A percentile compares a stretch with the other conserved stretches of the same genome.
Conservation (phyloP, 164 flowering plant genomes). For the Kingdonia uniflora region DNA sequence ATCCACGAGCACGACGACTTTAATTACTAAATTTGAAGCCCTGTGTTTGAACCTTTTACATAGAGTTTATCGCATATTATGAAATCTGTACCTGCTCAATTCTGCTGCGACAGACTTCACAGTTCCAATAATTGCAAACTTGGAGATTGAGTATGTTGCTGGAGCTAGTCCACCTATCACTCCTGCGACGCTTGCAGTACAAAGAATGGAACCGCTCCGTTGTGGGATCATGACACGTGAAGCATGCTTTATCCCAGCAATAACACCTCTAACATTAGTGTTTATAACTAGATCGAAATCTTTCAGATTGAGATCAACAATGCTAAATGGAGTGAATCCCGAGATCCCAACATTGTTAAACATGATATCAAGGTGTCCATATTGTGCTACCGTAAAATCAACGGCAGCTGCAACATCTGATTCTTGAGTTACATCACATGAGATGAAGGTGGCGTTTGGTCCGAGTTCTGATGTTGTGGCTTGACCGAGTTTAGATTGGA, state of each 20-base stretch:
- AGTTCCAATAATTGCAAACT: background rate
- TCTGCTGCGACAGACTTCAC: background rate
- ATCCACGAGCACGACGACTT: no score
- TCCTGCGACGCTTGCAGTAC: background rate
- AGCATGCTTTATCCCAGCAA: background rate
- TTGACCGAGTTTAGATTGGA: background rate
- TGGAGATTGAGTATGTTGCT: background rate
- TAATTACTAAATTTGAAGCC: no score
- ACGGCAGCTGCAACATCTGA: background rate
- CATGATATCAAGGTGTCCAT: constrained; percentile 1
- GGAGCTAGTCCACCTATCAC: background rate
- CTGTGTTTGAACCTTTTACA: no score
- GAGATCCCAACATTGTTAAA: background rate
- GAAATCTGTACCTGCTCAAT: background rate
- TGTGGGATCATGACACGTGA: background rate
- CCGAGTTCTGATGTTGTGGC: background rate
- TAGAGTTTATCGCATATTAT: no score
- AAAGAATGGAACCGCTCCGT: background rate
- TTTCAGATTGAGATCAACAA: background rate
- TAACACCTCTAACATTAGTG: background rate
- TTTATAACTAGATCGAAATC: background rate
- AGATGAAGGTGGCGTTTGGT: background rate
- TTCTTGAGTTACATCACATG: background rate
- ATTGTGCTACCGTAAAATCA: background rate
- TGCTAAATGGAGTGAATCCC: background rate